Evolutionary conservation across 176 grass and related monocot genomes (phyloP).

Genomic region (Musa beccarii): DNA sequence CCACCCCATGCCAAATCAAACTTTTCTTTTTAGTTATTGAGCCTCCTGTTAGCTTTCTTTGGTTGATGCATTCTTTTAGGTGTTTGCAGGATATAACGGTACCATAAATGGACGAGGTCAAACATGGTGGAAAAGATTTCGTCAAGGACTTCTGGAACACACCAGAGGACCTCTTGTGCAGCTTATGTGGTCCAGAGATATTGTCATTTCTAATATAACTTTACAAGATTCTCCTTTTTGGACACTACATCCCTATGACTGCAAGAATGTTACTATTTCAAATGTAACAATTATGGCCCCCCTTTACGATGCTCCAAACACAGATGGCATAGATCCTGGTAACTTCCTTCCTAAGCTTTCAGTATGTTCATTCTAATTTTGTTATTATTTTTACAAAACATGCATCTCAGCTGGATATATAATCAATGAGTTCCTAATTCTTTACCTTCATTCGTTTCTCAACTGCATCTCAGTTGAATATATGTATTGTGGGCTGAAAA

Average conservation of each 20-base stretch:
- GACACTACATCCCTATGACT: conserved; percentile 83
- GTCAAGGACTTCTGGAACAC: conserved; percentile 47
- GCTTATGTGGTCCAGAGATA: conserved; percentile 63
- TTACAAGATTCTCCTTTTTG: conserved; percentile 81
- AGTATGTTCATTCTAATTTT: background rate
- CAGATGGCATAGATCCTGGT: conserved; percentile 97
- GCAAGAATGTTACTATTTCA: conserved; percentile 71
- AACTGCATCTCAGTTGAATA: background rate
- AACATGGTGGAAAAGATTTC: conserved; percentile 78
- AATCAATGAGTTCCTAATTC: background rate
- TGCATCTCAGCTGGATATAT: background rate
- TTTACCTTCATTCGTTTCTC: background rate
- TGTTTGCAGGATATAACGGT: conserved; percentile 60
- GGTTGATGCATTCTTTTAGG: conserved; percentile 5
- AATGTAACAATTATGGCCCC: conserved; percentile 77
- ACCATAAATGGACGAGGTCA: conserved; percentile 85
- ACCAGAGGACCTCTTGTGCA: conserved; percentile 86
- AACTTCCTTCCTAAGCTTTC: conserved; percentile 3
- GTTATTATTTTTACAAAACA: background rate
- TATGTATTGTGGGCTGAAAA: background rate
- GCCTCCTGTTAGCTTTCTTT: background rate
- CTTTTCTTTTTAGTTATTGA: background rate
- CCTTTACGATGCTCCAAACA: conserved; percentile 62
- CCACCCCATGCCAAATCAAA: too few species aligned
- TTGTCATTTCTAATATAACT: conserved; percentile 78